These are phyloP conservation scores for Geosmithia flava DNA, from an alignment of 2,329 filamentous ascomycete species.

Conservation along the genomic window DNA sequence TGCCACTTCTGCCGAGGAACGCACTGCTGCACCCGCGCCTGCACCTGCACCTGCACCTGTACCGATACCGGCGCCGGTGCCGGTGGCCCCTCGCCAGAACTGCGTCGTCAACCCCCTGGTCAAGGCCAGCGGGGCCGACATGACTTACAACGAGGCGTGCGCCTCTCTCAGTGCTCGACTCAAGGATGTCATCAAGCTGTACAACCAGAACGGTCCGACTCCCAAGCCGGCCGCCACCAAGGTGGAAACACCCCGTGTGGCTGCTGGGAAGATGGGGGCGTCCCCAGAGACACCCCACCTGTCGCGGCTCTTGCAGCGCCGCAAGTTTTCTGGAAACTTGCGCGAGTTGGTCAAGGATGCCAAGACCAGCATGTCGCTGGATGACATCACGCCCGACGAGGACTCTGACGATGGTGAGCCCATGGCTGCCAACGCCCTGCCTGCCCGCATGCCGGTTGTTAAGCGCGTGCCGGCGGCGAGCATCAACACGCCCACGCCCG, in stretches of 20 bases:
- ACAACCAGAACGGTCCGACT: neutral
- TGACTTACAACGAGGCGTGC: conserved; percentile 33
- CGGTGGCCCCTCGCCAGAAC: neutral
- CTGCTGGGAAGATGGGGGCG: conserved; percentile 17
- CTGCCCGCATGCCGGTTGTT: conserved; percentile 23
- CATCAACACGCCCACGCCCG: conserved; percentile 30
- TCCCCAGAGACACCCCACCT: conserved; percentile 53
- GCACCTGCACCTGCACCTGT: conserved; percentile 9
- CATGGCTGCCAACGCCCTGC: conserved; percentile 3
- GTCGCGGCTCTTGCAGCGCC: conserved; percentile 49
- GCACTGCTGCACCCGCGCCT: conserved; percentile 1
- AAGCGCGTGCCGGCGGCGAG: conserved; percentile 49
- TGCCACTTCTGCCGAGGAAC: conserved; percentile 3
- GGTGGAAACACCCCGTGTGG: conserved; percentile 14
- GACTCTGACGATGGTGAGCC: conserved; percentile 29
- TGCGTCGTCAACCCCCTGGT: conserved; percentile 16
- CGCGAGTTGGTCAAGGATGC: conserved; percentile 45
- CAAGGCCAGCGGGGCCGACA: conserved; percentile 21
- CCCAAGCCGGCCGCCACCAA: neutral
- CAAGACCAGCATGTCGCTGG: conserved; percentile 37
- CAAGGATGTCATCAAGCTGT: conserved; percentile 12
- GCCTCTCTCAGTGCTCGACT: conserved; percentile 31
- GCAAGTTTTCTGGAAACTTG: conserved; percentile 49
- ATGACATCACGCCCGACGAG: conserved; percentile 39
- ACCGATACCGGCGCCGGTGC: neutral